Evolutionary conservation across 1,284 basidiomycete genomes (phyloP).

Genomic region (Austropuccinia psidii): DNA sequence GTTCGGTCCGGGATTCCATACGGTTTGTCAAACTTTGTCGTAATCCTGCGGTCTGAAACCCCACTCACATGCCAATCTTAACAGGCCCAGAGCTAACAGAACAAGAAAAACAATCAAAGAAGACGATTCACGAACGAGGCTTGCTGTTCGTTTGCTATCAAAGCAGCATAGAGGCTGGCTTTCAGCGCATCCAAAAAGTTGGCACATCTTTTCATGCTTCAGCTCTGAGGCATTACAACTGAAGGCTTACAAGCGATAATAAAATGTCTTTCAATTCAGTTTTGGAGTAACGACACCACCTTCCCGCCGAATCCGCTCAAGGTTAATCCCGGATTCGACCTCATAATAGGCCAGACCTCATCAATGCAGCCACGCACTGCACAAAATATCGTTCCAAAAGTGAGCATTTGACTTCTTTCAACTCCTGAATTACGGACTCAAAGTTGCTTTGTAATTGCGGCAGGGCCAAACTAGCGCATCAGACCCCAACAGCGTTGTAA

Average conservation of each 20-base stretch:
- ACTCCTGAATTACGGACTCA: not conserved
- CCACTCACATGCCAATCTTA: not conserved
- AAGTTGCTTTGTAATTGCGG: not conserved
- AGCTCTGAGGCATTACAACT: not conserved
- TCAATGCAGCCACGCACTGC: not conserved
- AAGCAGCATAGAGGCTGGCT: not conserved
- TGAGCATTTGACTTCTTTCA: not conserved
- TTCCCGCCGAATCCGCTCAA: not conserved
- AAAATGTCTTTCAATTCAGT: not conserved
- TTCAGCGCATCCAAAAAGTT: conserved; percentile 7
- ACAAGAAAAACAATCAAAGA: not conserved
- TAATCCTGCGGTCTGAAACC: too few relatives aligned
- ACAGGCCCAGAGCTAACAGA: conserved; percentile 15
- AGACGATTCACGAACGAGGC: conserved; percentile 10
- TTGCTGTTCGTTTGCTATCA: conserved; percentile 14
- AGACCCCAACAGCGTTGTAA: not conserved
- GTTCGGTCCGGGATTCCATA: conserved; percentile 12
- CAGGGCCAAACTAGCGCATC: not conserved
- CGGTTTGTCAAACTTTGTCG: not conserved
- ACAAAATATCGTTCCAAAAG: not conserved
- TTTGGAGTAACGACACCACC: not conserved
- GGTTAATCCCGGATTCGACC: not conserved
- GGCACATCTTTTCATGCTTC: not conserved
- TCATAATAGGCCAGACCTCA: not conserved
- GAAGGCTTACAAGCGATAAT: not conserved